Conservation (phyloP, 2,329 filamentous ascomycete species). For the Monilinia polystroma region DNA sequence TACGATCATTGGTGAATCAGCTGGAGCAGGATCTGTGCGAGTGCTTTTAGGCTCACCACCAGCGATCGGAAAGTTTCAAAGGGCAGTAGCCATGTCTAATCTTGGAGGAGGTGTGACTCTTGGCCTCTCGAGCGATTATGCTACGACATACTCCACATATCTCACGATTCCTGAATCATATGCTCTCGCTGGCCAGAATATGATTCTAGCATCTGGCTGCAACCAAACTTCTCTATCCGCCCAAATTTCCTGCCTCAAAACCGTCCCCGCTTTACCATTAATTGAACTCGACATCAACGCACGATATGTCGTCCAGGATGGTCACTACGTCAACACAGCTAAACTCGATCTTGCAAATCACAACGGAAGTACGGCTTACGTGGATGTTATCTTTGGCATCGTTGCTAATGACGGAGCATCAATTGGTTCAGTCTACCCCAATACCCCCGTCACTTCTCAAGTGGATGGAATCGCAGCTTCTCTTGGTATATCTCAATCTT, state of each 20-base stretch:
- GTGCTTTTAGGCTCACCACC: constrained; percentile 49
- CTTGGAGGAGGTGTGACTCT: constrained; percentile 52
- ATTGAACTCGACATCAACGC: constrained; percentile 45
- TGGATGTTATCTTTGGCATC: constrained; percentile 53
- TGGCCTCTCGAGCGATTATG: constrained; percentile 49
- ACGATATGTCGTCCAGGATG: constrained; percentile 55
- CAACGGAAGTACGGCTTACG: constrained; percentile 48
- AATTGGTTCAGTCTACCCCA: constrained; percentile 48
- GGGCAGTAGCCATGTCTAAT: constrained; percentile 51
- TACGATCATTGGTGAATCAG: constrained; percentile 52
- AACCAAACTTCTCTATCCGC: constrained; percentile 44
- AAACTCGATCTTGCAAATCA: constrained; percentile 47
- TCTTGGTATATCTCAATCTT: constrained; percentile 47
- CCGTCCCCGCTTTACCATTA: constrained; percentile 44
- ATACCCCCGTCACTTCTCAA: constrained; percentile 45
- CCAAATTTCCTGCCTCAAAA: constrained; percentile 49
- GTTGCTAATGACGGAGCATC: constrained; percentile 52
- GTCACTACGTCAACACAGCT: constrained; percentile 49
- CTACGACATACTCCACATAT: constrained; percentile 54
- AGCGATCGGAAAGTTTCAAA: constrained; percentile 49
- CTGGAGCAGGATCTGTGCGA: constrained; percentile 51
- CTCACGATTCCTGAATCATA: constrained; percentile 52
- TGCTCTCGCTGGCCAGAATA: constrained; percentile 47
- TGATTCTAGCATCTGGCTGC: constrained; percentile 51
- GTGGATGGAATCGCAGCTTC: constrained; percentile 46